A percentile compares a stretch with the other conserved stretches of the same genome.
These are phyloP conservation scores for Dioscorea zingiberensis DNA, from an alignment of 106 monocot species.

Conservation along the genomic window DNA sequence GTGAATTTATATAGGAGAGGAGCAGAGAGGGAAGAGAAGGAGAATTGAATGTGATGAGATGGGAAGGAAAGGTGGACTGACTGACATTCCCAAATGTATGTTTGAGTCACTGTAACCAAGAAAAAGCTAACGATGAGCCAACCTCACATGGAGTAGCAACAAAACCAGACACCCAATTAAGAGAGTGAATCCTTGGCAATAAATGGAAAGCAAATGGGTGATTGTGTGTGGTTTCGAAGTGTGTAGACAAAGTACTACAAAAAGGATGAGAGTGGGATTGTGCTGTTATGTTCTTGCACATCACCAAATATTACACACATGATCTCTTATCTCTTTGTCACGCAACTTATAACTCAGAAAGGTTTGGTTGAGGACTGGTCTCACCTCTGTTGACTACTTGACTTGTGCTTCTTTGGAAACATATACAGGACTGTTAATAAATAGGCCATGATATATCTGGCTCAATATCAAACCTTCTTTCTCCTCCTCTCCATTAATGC, in stretches of 20 bases:
- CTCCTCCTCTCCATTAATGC: no score
- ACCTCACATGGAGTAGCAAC: background rate
- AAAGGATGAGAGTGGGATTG: background rate
- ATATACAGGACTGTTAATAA: no score
- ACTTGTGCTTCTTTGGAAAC: no score
- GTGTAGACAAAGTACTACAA: background rate
- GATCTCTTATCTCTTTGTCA: background rate
- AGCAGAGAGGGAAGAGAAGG: background rate
- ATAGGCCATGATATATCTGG: no score
- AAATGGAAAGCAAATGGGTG: background rate
- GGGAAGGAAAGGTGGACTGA: background rate
- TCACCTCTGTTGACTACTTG: no score
- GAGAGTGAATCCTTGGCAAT: background rate
- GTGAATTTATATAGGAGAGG: background rate
- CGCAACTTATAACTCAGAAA: background rate
- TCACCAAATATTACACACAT: background rate
- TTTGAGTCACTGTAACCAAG: background rate
- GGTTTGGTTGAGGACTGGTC: no score
- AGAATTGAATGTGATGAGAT: constrained; percentile 4
- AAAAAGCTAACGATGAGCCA: background rate
- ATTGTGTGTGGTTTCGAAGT: background rate
- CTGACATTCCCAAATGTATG: constrained; percentile 3
- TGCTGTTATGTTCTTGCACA: background rate
- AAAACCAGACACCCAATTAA: background rate
- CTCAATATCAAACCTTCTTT: no score